These are phyloP conservation scores for Ammopiptanthus mongolicus DNA, from an alignment of 306 rosid genomes.

Conservation along the genomic window DNA sequence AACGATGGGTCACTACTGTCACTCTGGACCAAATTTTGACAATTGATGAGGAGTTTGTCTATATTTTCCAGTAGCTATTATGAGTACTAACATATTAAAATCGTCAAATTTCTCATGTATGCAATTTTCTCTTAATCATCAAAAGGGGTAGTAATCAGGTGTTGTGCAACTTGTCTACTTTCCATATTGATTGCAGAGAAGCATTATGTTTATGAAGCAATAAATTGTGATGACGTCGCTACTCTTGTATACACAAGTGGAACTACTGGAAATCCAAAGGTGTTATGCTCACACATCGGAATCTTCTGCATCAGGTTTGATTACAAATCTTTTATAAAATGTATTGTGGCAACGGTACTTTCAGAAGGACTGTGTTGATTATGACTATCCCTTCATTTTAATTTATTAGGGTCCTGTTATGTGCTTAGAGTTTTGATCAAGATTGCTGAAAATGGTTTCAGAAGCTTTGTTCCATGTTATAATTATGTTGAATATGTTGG, in stretches of 20 bases:
- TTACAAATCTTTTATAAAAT: conserved; percentile 12
- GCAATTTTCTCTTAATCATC: not conserved
- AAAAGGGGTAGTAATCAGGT: not conserved
- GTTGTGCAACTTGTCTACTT: conserved; percentile 19
- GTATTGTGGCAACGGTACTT: conserved; percentile 7
- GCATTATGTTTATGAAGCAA: conserved; percentile 51
- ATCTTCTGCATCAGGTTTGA: conserved; percentile 92
- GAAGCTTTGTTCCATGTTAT: not conserved
- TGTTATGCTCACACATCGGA: conserved; percentile 86
- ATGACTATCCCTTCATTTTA: not conserved
- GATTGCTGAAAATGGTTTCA: not conserved
- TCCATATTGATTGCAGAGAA: conserved; percentile 44
- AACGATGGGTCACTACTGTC: not conserved
- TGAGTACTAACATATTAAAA: not conserved
- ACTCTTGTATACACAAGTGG: conserved; percentile 92
- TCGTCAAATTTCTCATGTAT: no score
- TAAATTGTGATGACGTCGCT: conserved; percentile 70
- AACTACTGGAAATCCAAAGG: conserved; percentile 94
- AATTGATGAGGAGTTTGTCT: not conserved
- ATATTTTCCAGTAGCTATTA: not conserved
- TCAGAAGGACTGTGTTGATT: not conserved
- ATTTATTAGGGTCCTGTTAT: not conserved
- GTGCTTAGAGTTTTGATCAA: not conserved
- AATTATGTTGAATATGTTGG: not conserved
- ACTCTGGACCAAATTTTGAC: conserved; percentile 6